Evolutionary conservation across 2,329 filamentous ascomycete genomes (phyloP).

Genomic region (Exophiala aquamarina): DNA sequence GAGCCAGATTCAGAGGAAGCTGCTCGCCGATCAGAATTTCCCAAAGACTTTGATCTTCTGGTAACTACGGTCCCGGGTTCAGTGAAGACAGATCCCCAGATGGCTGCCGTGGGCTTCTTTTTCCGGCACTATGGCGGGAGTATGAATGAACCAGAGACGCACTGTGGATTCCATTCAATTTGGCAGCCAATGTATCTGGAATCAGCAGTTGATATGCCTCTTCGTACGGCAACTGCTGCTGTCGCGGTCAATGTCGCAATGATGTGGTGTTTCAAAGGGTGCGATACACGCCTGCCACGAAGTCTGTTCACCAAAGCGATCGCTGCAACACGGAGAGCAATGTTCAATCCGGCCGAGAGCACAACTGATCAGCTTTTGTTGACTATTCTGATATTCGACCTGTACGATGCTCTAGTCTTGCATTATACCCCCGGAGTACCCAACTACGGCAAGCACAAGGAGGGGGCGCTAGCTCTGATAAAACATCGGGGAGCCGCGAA

Average conservation of each 20-base stretch:
- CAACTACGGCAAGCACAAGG: conserved; percentile 23
- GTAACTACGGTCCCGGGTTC: conserved; percentile 13
- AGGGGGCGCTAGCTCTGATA: conserved; percentile 26
- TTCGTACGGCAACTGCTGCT: conserved; percentile 26
- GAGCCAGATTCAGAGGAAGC: background rate
- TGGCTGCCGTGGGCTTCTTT: conserved; percentile 26
- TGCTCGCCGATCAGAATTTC: background rate
- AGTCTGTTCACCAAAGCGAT: conserved; percentile 24
- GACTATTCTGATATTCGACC: conserved; percentile 28
- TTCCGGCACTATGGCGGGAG: conserved; percentile 24
- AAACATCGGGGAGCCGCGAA: conserved; percentile 21
- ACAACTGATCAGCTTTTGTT: conserved; percentile 26
- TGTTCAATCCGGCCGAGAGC: conserved; percentile 19
- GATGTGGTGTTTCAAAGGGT: conserved; percentile 25
- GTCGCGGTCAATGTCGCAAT: conserved; percentile 27
- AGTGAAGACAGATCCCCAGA: conserved; percentile 18
- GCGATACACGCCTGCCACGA: conserved; percentile 18
- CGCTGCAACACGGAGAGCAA: conserved; percentile 19
- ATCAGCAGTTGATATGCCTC: conserved; percentile 18
- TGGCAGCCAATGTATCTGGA: conserved; percentile 25
- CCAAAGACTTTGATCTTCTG: background rate
- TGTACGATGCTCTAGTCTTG: conserved; percentile 26
- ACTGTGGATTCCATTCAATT: conserved; percentile 19
- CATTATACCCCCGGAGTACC: conserved; percentile 17
- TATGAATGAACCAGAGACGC: conserved; percentile 14